phyloP scores from a whole-genome alignment of 371 early-diverging fungal genomes.

The Mortierella sp. region DNA sequence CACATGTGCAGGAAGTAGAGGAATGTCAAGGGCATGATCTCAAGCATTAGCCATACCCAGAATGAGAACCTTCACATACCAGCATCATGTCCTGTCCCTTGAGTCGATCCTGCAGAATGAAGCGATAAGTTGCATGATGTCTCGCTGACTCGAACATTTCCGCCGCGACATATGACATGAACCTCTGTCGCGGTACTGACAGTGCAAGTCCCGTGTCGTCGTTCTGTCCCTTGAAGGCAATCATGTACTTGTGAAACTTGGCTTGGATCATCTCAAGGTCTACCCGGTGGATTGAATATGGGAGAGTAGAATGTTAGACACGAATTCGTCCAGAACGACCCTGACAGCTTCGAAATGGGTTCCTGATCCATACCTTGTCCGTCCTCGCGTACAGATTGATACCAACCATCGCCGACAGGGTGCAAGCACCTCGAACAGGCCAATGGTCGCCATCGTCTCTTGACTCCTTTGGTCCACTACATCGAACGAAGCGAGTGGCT shows the following conservation, averaged over 20 bases:
- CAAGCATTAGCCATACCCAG: no score
- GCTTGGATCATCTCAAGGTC: slow-evolving; percentile 50
- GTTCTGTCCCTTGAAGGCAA: slow-evolving; percentile 17
- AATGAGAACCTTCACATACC: slow-evolving; percentile 5
- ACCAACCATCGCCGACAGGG: slow-evolving; percentile 52
- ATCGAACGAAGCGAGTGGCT: neutral
- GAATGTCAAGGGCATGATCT: no score
- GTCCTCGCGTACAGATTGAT: slow-evolving; percentile 39
- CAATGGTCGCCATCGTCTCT: slow-evolving; percentile 49
- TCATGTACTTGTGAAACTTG: slow-evolving; percentile 43
- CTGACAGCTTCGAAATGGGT: neutral
- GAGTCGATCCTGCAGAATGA: slow-evolving; percentile 52
- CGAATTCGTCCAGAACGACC: neutral
- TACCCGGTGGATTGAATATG: neutral
- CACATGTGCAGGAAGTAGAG: no score
- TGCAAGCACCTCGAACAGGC: slow-evolving; percentile 45
- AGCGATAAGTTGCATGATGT: slow-evolving; percentile 52
- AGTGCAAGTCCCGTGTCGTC: neutral
- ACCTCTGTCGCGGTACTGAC: slow-evolving; percentile 28
- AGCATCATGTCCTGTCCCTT: slow-evolving; percentile 35
- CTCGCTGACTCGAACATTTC: slow-evolving; percentile 49
- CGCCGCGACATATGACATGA: slow-evolving; percentile 36
- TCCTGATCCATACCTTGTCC: slow-evolving; percentile 24
- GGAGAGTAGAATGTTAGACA: neutral
- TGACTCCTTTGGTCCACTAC: slow-evolving; percentile 52